These are phyloP conservation scores for Trichocomaceae sp. DNA, from an alignment of 2,329 filamentous ascomycete genomes.

Conservation along the genomic window DNA sequence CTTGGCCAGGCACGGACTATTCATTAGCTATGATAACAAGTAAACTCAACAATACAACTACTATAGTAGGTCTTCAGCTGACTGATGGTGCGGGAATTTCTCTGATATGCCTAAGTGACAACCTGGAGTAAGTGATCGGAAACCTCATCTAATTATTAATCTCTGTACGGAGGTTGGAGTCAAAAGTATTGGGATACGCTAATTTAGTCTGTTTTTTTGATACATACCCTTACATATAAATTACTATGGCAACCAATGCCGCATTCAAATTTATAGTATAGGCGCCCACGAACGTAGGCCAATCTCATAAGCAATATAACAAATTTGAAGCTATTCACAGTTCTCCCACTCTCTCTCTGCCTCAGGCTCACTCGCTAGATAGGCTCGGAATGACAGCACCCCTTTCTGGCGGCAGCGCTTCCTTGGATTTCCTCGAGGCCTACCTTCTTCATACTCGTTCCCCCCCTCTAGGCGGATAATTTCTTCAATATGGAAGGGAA, in stretches of 20 bases:
- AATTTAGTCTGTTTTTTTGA: background rate
- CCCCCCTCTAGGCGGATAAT: conserved; percentile 8
- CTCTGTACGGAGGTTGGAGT: no score
- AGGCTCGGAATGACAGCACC: background rate
- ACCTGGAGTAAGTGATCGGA: no score
- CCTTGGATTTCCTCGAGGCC: background rate
- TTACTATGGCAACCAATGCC: background rate
- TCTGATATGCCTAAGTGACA: no score
- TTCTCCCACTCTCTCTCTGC: background rate
- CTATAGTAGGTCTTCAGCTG: no score
- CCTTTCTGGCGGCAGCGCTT: background rate
- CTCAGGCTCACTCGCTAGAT: background rate
- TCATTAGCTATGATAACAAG: no score
- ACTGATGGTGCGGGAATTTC: no score
- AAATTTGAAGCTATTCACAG: background rate
- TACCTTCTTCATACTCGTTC: conserved; percentile 12
- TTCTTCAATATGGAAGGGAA: conserved; percentile 9
- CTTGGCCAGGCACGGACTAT: no score
- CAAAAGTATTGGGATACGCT: background rate
- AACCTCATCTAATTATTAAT: no score
- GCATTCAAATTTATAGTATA: background rate
- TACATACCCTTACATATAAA: background rate
- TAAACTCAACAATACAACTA: no score
- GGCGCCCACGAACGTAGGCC: background rate
- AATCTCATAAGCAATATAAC: background rate